phyloP scores from a whole-genome alignment of 2,329 filamentous ascomycete species.

The Aureobasidium mangrovei region DNA sequence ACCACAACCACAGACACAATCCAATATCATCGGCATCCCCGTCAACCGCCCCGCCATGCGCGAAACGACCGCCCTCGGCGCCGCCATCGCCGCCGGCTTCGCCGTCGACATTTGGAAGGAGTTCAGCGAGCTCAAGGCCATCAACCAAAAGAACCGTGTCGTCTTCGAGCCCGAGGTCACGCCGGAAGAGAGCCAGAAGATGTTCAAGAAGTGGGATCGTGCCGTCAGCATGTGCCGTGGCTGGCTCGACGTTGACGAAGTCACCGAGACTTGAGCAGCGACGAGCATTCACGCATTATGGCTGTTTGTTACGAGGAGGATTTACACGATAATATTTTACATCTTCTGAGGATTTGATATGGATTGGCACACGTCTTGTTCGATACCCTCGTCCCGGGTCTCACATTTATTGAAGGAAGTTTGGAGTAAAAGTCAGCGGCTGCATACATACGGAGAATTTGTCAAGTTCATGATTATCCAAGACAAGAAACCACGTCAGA shows the following conservation, averaged over 20 bases:
- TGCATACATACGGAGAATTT: slow-evolving; percentile 5
- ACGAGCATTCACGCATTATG: not conserved
- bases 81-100: slow-evolving; percentile 75
- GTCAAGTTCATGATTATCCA: not conserved
- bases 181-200: slow-evolving; percentile 19
- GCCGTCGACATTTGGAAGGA: slow-evolving; percentile 67
- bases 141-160: slow-evolving; percentile 21
- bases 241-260: slow-evolving; percentile 20
- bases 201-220: slow-evolving; percentile 21
- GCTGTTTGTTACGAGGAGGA: slow-evolving; percentile 1
- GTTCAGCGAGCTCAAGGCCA: slow-evolving; percentile 56
- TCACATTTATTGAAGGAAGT: slow-evolving; percentile 3
- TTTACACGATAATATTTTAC: slow-evolving; percentile 3
- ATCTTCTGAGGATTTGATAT: not conserved
- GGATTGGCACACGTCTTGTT: slow-evolving; percentile 8
- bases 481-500: not conserved
- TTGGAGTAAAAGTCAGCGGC: not conserved
- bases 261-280: slow-evolving; percentile 10
- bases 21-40: slow-evolving; percentile 71
- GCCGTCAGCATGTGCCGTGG: slow-evolving; percentile 23
- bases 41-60: slow-evolving; percentile 77
- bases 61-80: slow-evolving; percentile 76
- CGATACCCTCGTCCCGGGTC: slow-evolving; percentile 9
- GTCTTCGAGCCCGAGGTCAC: slow-evolving; percentile 20
- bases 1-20: slow-evolving; percentile 50